These are phyloP conservation scores for Phytophthora nicotianae DNA, from an alignment of 352 stramenopile genomes.

Conservation along the genomic window DNA sequence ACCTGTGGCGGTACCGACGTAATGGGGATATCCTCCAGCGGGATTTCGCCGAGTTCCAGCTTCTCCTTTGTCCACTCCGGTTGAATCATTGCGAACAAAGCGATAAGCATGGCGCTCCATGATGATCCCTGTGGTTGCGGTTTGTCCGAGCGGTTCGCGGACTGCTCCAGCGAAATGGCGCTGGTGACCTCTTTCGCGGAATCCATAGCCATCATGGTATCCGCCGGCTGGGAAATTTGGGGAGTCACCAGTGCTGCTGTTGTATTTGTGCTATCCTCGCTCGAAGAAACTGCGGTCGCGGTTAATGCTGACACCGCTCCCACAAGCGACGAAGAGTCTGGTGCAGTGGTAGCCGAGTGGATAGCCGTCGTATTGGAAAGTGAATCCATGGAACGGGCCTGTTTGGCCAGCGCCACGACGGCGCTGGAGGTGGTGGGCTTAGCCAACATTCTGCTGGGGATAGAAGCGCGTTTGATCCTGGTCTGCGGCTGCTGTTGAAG, in stretches of 20 bases:
- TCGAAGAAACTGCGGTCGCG: constrained; percentile 6
- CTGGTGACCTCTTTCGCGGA: constrained; percentile 13
- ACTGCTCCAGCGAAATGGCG: constrained; percentile 6
- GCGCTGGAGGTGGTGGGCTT: constrained; percentile 22
- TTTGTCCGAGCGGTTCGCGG: constrained; percentile 11
- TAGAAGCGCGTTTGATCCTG: constrained; percentile 11
- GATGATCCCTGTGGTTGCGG: constrained; percentile 26
- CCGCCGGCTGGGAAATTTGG: constrained; percentile 7
- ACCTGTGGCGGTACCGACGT: constrained; percentile 53
- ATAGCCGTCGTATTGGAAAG: constrained; percentile 26
- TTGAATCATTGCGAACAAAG: constrained; percentile 66
- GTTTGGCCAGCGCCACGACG: constrained; percentile 21
- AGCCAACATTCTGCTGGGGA: constrained; percentile 13
- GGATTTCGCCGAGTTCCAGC: constrained; percentile 40
- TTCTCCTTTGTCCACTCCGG: constrained; percentile 58
- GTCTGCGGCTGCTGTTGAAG: constrained; percentile 12
- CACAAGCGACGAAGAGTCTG: constrained; percentile 22
- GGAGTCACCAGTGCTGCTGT: constrained; percentile 3
- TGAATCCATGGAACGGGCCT: constrained; percentile 3
- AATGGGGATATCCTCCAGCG: constrained; percentile 55
- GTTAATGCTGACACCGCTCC: constrained; percentile 6
- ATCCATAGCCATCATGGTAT: constrained; percentile 1
- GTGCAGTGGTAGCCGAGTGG: constrained; percentile 24
- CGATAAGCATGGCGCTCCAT: constrained; percentile 64
- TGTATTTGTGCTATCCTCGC: constrained; percentile 16